phyloP scores from a whole-genome alignment of 2,329 filamentous ascomycete genomes.

The Penicillium sp. region DNA sequence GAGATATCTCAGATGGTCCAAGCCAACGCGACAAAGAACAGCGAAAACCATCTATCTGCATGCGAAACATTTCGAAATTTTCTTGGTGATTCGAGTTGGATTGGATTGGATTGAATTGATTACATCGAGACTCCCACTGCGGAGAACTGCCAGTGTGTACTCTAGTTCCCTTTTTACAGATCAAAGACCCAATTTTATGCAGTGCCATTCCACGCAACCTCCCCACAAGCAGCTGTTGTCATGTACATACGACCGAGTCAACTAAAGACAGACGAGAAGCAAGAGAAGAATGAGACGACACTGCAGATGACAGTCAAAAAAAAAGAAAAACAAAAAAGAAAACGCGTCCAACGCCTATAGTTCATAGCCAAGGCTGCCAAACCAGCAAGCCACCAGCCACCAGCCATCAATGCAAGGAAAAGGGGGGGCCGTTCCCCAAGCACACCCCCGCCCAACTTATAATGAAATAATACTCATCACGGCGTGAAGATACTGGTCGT shows the following conservation, averaged over 20 bases:
- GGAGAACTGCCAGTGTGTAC: no score
- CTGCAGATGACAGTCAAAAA: not conserved
- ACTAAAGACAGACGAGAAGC: not conserved
- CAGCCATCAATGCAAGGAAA: slow-evolving; percentile 21
- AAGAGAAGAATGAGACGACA: not conserved
- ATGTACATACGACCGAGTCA: not conserved
- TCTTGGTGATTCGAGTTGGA: no score
- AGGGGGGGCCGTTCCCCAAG: not conserved
- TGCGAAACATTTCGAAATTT: no score
- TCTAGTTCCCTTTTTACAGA: no score
- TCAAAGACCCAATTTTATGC: no score
- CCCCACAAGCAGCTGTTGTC: not conserved
- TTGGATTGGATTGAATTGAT: no score
- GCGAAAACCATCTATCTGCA: no score
- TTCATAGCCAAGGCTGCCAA: slow-evolving; percentile 22
- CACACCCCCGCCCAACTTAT: slow-evolving; percentile 6
- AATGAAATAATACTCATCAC: slow-evolving; percentile 15
- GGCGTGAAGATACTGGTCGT: slow-evolving; percentile 8
- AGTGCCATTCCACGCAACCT: no score
- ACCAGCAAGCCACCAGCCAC: slow-evolving; percentile 11
- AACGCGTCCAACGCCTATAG: slow-evolving; percentile 23
- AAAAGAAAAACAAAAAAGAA: slow-evolving; percentile 3
- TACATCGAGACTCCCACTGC: no score
- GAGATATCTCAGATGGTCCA: no score
- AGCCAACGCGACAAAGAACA: no score